A percentile compares a stretch with the other conserved stretches of the same genome.
Evolutionary conservation across 306 rosid species (phyloP).

Genomic region (Purshia tridentata): DNA sequence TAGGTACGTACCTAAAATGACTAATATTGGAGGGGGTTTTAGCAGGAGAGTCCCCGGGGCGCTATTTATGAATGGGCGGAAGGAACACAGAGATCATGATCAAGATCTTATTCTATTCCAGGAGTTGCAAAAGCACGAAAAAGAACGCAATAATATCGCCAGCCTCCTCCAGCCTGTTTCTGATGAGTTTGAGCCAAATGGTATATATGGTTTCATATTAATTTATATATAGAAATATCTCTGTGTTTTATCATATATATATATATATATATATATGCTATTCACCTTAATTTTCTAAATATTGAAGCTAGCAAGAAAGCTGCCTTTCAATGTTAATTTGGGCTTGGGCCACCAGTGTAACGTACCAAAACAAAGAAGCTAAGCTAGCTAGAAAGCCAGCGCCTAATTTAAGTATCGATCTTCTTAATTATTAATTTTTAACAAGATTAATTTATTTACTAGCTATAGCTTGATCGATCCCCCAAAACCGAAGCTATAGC

Average conservation of each 20-base stretch:
- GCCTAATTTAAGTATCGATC: too few relatives aligned
- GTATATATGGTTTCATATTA: not conserved
- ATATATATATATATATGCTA: too few relatives aligned
- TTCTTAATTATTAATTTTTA: not conserved
- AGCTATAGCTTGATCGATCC: too few relatives aligned
- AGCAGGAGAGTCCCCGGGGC: not conserved
- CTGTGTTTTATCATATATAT: too few relatives aligned
- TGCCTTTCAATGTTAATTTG: too few relatives aligned
- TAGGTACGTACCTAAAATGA: not conserved
- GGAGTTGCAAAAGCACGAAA: constrained; percentile 54
- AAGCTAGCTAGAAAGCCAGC: too few relatives aligned
- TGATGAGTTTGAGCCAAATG: constrained; percentile 45
- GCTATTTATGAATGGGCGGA: constrained; percentile 13
- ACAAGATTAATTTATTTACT: not conserved
- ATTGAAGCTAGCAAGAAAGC: too few relatives aligned
- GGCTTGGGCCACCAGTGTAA: too few relatives aligned
- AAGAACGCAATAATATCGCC: constrained; percentile 28
- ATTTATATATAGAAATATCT: not conserved
- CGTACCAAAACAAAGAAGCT: too few relatives aligned
- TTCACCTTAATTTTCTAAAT: too few relatives aligned
- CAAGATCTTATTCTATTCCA: constrained; percentile 63
- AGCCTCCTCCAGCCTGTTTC: constrained; percentile 55
- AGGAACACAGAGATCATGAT: constrained; percentile 27
- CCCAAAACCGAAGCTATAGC: too few relatives aligned
- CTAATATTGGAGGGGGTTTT: not conserved